phyloP scores from a whole-genome alignment of 495 filamentous ascomycete genomes.

The Penicillium desertorum region DNA sequence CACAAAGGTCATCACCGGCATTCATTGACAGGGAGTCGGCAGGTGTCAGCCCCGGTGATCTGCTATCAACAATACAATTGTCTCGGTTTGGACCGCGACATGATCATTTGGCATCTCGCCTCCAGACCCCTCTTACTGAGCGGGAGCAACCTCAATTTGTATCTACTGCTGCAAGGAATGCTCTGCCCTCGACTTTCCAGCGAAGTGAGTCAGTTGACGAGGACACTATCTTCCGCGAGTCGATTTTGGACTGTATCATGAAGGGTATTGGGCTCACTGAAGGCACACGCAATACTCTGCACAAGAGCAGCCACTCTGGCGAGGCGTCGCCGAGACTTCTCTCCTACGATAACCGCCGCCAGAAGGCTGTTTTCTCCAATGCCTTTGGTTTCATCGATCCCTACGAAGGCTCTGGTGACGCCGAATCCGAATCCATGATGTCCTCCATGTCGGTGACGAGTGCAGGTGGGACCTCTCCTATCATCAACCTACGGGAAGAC shows the following conservation, averaged over 20 bases:
- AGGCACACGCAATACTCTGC: constrained; percentile 58
- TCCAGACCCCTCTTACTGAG: constrained; percentile 59
- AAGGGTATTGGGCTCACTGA: constrained; percentile 82
- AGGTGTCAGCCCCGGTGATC: constrained; percentile 69
- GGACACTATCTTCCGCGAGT: constrained; percentile 81
- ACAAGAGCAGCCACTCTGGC: constrained; percentile 63
- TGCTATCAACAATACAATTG: constrained; percentile 76
- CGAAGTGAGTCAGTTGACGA: constrained; percentile 79
- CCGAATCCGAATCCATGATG: constrained; percentile 81
- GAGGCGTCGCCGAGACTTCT: constrained; percentile 83
- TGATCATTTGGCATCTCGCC: constrained; percentile 32
- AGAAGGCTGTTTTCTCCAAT: constrained; percentile 80
- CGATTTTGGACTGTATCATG: constrained; percentile 91
- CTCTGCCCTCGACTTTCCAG: constrained; percentile 50
- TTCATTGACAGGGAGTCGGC: constrained; percentile 26
- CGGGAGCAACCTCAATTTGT: constrained; percentile 57
- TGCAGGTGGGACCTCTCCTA: constrained; percentile 53
- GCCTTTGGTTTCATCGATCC: constrained; percentile 95
- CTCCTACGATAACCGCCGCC: constrained; percentile 78
- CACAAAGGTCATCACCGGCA: constrained; percentile 15
- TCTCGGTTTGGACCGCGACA: constrained; percentile 55
- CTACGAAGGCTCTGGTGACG: constrained; percentile 77
- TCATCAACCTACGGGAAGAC: constrained; percentile 63
- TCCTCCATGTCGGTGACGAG: constrained; percentile 65
- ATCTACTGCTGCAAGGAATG: constrained; percentile 36